Conservation (phyloP, 768 basidiomycete species). For the Megacollybia marginata region DNA sequence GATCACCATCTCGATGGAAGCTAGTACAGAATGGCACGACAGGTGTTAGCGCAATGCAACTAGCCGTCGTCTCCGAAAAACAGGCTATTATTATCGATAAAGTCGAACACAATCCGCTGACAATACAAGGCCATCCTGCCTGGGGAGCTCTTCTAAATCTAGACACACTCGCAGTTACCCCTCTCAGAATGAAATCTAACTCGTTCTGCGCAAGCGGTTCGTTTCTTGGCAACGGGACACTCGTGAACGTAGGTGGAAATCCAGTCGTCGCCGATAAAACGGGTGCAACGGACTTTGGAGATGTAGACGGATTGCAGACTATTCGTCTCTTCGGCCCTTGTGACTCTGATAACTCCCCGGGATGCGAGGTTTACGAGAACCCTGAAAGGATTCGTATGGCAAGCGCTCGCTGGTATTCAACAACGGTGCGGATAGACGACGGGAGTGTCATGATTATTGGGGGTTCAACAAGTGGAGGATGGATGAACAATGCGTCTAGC, state of each 20-base stretch:
- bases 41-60: conserved; percentile 76
- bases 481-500: conserved; percentile 77
- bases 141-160: conserved; percentile 77
- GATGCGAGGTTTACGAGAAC: conserved; percentile 61
- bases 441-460: conserved; percentile 83
- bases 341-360: conserved; percentile 32
- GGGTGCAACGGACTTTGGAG: conserved; percentile 67
- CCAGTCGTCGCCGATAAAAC: conserved; percentile 63
- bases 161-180: conserved; percentile 49
- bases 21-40: conserved; percentile 60
- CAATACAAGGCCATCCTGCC: conserved; percentile 67
- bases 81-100: conserved; percentile 77
- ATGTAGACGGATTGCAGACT: conserved; percentile 65
- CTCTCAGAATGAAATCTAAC: conserved; percentile 64
- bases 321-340: conserved; percentile 70
- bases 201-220: conserved; percentile 84
- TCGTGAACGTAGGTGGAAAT: conserved; percentile 78
- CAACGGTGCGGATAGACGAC: conserved; percentile 59
- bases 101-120: conserved; percentile 78
- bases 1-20: conserved; percentile 35
- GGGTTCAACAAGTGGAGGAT: conserved; percentile 75
- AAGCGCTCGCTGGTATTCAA: conserved; percentile 77
- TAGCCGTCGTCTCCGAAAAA: conserved; percentile 57
- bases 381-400: conserved; percentile 62
- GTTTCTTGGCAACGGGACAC: conserved; percentile 69